These are phyloP conservation scores for Tylopilus sp. DNA, from an alignment of 768 basidiomycete species.

Conservation along the genomic window DNA sequence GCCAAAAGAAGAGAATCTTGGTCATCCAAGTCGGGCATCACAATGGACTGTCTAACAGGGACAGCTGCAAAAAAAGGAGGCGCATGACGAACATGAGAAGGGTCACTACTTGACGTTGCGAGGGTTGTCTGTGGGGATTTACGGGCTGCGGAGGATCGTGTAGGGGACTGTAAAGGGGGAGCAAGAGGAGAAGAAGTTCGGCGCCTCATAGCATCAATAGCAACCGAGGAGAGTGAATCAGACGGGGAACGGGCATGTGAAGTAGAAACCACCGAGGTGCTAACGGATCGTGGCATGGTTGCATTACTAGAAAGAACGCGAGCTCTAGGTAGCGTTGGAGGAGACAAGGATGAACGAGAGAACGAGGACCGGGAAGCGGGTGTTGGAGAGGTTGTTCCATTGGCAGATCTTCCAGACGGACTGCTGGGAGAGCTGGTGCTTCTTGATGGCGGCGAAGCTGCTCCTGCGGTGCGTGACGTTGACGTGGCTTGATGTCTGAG, in stretches of 20 bases:
- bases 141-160: constrained; percentile 35
- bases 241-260: constrained; percentile 46
- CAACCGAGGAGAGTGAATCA: constrained; percentile 28
- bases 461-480: constrained; percentile 49
- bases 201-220: constrained; percentile 32
- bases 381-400: constrained; percentile 36
- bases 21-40: constrained; percentile 40
- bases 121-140: constrained; percentile 38
- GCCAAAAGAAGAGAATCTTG: constrained; percentile 70
- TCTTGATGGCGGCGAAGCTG: constrained; percentile 41
- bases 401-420: constrained; percentile 42
- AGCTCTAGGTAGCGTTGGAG: constrained; percentile 41
- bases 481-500: constrained; percentile 83
- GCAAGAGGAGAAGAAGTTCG: constrained; percentile 52
- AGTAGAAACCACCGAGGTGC: constrained; percentile 27
- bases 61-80: constrained; percentile 21
- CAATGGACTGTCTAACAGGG: constrained; percentile 43
- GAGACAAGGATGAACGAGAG: constrained; percentile 46
- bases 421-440: constrained; percentile 39
- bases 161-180: constrained; percentile 26
- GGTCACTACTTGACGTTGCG: constrained; percentile 32
- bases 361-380: constrained; percentile 43
- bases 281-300: constrained; percentile 43
- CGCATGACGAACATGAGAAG: constrained; percentile 19
- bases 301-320: constrained; percentile 40